These are phyloP conservation scores for Cystobasidium sp. DNA, from an alignment of 1,284 basidiomycete genomes.

Conservation along the genomic window DNA sequence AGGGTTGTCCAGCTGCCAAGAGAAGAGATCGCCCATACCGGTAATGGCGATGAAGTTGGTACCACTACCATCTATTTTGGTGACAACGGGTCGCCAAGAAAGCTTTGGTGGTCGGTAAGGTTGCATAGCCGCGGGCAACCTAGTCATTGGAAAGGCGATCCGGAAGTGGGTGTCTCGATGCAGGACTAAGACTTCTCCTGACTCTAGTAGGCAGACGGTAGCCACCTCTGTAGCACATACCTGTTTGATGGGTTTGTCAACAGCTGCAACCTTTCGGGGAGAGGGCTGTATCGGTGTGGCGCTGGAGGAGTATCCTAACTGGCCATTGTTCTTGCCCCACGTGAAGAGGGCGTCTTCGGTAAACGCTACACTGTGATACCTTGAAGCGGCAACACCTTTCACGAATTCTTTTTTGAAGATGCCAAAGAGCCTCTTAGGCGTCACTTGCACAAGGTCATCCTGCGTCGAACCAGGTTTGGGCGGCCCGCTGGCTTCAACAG, in stretches of 20 bases:
- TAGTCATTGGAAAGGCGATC: conserved; percentile 61
- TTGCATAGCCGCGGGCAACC: conserved; percentile 45
- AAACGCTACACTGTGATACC: conserved; percentile 88
- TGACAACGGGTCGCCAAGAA: conserved; percentile 70
- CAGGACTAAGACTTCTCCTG: conserved; percentile 78
- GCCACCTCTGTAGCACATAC: conserved; percentile 62
- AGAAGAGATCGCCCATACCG: conserved; percentile 87
- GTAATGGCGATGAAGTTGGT: conserved; percentile 83
- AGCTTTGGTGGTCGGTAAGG: conserved; percentile 76
- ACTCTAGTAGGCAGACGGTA: conserved; percentile 75
- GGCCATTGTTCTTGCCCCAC: conserved; percentile 94
- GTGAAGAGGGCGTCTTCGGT: conserved; percentile 82
- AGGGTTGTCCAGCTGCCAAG: conserved; percentile 67
- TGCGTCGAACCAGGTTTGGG: conserved; percentile 46
- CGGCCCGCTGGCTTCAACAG: conserved; percentile 66
- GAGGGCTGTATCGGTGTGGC: conserved; percentile 76
- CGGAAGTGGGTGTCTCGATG: conserved; percentile 77
- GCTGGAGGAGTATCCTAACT: conserved; percentile 69
- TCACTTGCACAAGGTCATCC: conserved; percentile 70
- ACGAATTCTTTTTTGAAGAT: conserved; percentile 80
- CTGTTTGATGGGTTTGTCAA: conserved; percentile 69
- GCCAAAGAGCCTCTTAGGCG: conserved; percentile 75
- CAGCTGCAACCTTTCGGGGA: conserved; percentile 81
- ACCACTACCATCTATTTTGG: conserved; percentile 80
- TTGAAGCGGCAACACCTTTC: conserved; percentile 82